phyloP scores from a whole-genome alignment of 108 stramenopile species.

The Skeletonema tropicum region DNA sequence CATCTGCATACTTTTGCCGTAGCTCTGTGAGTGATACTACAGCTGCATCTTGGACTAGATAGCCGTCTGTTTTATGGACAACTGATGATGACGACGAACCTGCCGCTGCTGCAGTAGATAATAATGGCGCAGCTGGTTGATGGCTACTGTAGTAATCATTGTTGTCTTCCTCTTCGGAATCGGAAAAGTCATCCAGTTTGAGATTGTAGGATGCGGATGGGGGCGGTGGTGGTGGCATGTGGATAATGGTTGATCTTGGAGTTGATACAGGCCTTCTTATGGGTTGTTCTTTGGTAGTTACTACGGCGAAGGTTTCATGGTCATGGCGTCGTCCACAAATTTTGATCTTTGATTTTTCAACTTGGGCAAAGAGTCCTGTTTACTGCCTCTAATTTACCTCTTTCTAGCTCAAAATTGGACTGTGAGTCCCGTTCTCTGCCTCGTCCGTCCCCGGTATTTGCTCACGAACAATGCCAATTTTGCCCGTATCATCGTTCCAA shows the following conservation, averaged over 20 bases:
- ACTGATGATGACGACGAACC: too few species aligned
- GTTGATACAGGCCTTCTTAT: too few species aligned
- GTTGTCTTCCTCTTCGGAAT: slow-evolving; percentile 67
- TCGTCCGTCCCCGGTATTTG: too few species aligned
- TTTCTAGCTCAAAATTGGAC: too few species aligned
- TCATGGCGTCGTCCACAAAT: too few species aligned
- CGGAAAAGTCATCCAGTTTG: slow-evolving; percentile 51
- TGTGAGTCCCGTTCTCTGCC: too few species aligned
- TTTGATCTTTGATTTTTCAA: too few species aligned
- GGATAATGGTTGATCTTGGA: background rate
- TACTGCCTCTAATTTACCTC: too few species aligned
- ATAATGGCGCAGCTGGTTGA: background rate
- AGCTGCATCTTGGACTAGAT: background rate
- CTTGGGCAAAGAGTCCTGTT: too few species aligned
- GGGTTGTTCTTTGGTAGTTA: too few species aligned
- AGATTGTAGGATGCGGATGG: slow-evolving; percentile 79
- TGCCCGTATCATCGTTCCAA: background rate
- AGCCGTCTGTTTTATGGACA: background rate
- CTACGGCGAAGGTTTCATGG: too few species aligned
- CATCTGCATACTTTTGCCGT: background rate
- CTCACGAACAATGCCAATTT: background rate
- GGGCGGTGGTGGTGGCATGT: slow-evolving; percentile 85
- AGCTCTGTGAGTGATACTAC: background rate
- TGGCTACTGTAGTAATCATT: slow-evolving; percentile 5
- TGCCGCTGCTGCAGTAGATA: background rate